These are phyloP conservation scores for sweet orange (Citrus sinensis) DNA, from an alignment of 345 rosid genomes.

Conservation along the genomic window DVS_A1.0 CM039162.1:27708501-27709000, in stretches of 20 bases:
- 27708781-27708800: constrained; percentile 43
- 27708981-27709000: constrained; percentile 7
- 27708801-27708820: constrained; percentile 53
- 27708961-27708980: constrained; percentile 5
- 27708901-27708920: constrained; percentile 33
- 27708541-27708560: no score
- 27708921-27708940: constrained; percentile 26
- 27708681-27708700: background rate
- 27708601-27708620: rapidly evolving
- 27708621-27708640: no score
- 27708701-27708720: constrained; percentile 21
- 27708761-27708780: constrained; percentile 44
- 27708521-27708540: no score
- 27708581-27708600: no score
- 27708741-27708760: constrained; percentile 61
- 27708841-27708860: constrained; percentile 21
- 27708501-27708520: no score
- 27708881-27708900: constrained; percentile 34
- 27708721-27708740: constrained; percentile 65
- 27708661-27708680: background rate
- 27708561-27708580: no score
- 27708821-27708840: constrained; percentile 34
- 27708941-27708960: constrained; percentile 27
- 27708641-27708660: no score
- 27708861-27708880: constrained; percentile 49